Evolutionary conservation across 352 stramenopile genomes (phyloP), one percentile per base, ranked within the genome.

Genomic region (Phytophthora brassicae): DNA sequence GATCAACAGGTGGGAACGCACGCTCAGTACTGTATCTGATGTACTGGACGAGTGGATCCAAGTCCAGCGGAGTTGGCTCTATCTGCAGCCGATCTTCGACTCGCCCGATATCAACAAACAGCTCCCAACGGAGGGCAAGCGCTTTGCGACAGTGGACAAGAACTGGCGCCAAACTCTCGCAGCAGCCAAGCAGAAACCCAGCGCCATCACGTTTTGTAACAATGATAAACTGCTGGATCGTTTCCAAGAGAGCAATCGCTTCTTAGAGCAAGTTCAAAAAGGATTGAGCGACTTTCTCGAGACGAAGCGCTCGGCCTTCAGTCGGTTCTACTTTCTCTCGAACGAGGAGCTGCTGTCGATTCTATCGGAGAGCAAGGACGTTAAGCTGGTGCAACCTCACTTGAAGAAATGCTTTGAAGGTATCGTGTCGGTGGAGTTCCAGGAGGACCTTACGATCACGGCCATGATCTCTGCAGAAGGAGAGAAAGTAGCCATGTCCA

Each of bases 331-430:
- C 75, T 98, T 98, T 60, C 62, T 98, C 13, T 97, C 90, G 22
- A 98, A 98, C 64, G 93, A 98, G 59, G 94, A 98, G 56, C 66
- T 98, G 19, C 75, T 98, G 2, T 97, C 96, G 17, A 98, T 98
- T 64, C 70, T 98, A 4, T 98, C 89, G 6, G 92, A 98, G 67
- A 97, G 89, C 29, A 98, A 98, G 56, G 95, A 98, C 61, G 93
- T 97, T 2, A 89, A 94, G 36, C 60, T 96, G n/a, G 94, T 98
- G 19, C 94, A 98, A 62, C 90, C 90, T 11, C 94, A 98, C 52
- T 52, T 98, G 20, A 97, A 97, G 43, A 98, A 98, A 66, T 98
- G 95, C 66, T 98, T 98, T 54, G 95, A 98, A 76, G 95, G 92
- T 13, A 86, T 98, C 46, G 92, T 98, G 23, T 79, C 78, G 4